phyloP scores from a whole-genome alignment of 352 stramenopile genomes.

The Pythium grandisporangium region DNA sequence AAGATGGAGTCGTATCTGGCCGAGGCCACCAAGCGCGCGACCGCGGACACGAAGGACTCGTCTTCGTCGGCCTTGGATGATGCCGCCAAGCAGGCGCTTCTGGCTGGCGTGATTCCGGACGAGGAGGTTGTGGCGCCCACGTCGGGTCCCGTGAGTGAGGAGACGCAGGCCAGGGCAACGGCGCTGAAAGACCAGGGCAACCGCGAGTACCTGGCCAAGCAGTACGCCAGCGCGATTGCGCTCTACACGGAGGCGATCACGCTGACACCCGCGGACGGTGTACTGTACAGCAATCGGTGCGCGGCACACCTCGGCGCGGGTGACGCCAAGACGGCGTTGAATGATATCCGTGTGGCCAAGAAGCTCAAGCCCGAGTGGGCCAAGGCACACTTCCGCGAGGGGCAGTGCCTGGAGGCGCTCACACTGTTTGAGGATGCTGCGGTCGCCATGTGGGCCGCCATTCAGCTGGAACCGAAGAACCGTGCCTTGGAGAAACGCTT shows the following conservation, averaged over 20 bases:
- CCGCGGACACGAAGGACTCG: slow-evolving; percentile 22
- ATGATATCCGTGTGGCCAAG: slow-evolving; percentile 70
- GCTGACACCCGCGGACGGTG: slow-evolving; percentile 40
- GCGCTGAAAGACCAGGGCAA: slow-evolving; percentile 64
- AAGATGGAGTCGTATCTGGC: slow-evolving; percentile 55
- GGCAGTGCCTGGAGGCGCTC: slow-evolving; percentile 71
- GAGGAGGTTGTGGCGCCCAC: slow-evolving; percentile 39
- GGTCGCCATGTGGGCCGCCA: slow-evolving; percentile 60
- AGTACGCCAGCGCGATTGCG: slow-evolving; percentile 37
- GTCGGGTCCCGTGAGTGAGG: slow-evolving; percentile 24
- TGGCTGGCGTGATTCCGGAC: slow-evolving; percentile 27
- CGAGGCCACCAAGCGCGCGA: slow-evolving; percentile 26
- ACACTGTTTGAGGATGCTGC: slow-evolving; percentile 67
- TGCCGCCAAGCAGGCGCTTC: slow-evolving; percentile 20
- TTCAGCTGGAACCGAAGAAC: slow-evolving; percentile 65
- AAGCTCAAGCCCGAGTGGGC: slow-evolving; percentile 78
- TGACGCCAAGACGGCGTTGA: slow-evolving; percentile 54
- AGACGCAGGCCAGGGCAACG: slow-evolving; percentile 23
- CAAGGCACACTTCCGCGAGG: slow-evolving; percentile 79
- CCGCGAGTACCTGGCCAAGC: slow-evolving; percentile 55
- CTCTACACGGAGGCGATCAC: slow-evolving; percentile 58
- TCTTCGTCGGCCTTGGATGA: slow-evolving; percentile 33
- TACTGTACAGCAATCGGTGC: slow-evolving; percentile 81
- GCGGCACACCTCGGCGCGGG: slow-evolving; percentile 47
- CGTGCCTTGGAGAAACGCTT: slow-evolving; percentile 75